These are phyloP conservation scores for Rhizopogon hawkerae DNA, from an alignment of 1,284 basidiomycete species.

Conservation along the genomic window DNA sequence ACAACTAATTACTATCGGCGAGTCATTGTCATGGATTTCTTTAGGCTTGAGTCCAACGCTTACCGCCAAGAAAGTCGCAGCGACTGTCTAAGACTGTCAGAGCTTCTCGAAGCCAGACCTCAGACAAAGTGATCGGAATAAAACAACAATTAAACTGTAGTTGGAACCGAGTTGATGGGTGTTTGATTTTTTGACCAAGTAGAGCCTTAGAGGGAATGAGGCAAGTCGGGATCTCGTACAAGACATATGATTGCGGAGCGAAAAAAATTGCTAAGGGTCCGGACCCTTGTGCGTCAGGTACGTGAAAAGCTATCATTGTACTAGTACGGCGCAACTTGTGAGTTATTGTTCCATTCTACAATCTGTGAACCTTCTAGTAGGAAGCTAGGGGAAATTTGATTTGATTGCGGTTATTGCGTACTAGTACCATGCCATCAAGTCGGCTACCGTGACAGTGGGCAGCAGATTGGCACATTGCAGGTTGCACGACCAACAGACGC, in stretches of 20 bases:
- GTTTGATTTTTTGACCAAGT: not conserved
- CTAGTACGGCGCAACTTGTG: not conserved
- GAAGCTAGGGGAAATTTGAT: not conserved
- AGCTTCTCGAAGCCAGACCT: not conserved
- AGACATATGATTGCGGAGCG: not conserved
- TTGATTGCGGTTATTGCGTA: not conserved
- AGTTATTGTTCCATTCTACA: not conserved
- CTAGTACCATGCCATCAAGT: too few species aligned
- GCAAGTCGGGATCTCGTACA: constrained; percentile 3
- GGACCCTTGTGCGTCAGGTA: not conserved
- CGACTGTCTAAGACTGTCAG: not conserved
- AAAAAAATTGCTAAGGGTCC: not conserved
- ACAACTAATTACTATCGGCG: not conserved
- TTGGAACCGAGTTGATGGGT: not conserved
- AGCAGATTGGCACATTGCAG: too few species aligned
- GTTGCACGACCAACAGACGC: too few species aligned
- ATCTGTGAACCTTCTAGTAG: not conserved
- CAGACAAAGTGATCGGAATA: not conserved
- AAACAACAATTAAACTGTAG: not conserved
- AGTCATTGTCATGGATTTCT: not conserved
- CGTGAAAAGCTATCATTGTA: not conserved
- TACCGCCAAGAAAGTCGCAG: not conserved
- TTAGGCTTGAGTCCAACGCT: not conserved
- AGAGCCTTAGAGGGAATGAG: not conserved
- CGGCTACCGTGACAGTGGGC: too few species aligned